Percentiles rank a stretch among this genome's conserved stretches.
phyloP scores from a whole-genome alignment of 495 filamentous ascomycete genomes.

The Astrothelium macrocarpum region DNA sequence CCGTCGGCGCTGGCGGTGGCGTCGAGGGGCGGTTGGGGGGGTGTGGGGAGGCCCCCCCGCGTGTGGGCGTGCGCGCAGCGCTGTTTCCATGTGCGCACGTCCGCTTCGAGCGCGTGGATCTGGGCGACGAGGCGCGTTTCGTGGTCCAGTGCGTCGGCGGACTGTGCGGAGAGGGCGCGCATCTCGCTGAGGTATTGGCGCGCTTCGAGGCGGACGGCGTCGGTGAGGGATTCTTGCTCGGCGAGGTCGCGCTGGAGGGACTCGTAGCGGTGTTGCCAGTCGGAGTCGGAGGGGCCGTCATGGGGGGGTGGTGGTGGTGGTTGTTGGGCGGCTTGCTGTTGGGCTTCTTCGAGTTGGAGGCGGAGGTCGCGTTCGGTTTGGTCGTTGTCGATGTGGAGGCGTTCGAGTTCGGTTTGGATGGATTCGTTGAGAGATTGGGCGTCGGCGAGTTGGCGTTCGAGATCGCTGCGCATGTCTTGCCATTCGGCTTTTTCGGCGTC shows the following conservation, averaged over 20 bases:
- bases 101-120: constrained; percentile 63
- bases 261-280: constrained; percentile 46
- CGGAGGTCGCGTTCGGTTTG: constrained; percentile 53
- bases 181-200: constrained; percentile 80
- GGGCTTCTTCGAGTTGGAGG: constrained; percentile 49
- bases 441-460: constrained; percentile 71
- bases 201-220: constrained; percentile 79
- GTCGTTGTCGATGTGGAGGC: constrained; percentile 56
- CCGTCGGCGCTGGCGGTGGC: constrained; percentile 56
- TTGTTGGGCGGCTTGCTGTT: constrained; percentile 12
- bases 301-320: constrained; percentile 13
- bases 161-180: constrained; percentile 72
- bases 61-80: constrained; percentile 82
- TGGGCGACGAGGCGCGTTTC: constrained; percentile 67
- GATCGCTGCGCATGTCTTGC: constrained; percentile 57
- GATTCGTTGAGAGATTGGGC: constrained; percentile 58
- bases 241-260: constrained; percentile 64
- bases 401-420: constrained; percentile 56
- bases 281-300: constrained; percentile 32
- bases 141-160: constrained; percentile 64
- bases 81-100: constrained; percentile 78
- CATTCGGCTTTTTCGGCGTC: constrained; percentile 53
- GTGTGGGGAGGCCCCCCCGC: no score
- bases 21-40: constrained; percentile 37
- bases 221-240: constrained; percentile 71